Percentiles rank a stretch among this genome's conserved stretches.
Evolutionary conservation across 2,329 filamentous ascomycete genomes (phyloP).

Genomic region (Elsinoe australis): DNA sequence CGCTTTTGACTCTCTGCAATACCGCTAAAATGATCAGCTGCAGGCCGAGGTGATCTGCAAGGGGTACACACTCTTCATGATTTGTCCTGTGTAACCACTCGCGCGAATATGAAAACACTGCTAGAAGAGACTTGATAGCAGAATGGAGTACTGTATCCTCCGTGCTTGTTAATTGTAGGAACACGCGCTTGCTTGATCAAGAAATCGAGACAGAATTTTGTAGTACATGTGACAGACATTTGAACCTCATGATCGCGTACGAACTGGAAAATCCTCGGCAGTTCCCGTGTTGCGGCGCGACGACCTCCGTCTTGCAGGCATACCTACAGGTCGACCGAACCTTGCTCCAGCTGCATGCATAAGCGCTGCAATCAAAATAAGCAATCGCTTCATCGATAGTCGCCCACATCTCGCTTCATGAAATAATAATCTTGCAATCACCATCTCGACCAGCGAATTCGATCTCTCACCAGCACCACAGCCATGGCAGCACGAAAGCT

Average conservation of each 20-base stretch:
- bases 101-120: background rate
- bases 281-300: background rate
- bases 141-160: too few species aligned
- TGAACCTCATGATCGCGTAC: constrained; percentile 12
- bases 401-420: background rate
- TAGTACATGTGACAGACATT: constrained; percentile 12
- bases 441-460: background rate
- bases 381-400: background rate
- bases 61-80: constrained; percentile 36
- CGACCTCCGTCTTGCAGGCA: constrained; percentile 3
- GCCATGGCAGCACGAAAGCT: constrained; percentile 91
- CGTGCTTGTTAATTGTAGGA: background rate
- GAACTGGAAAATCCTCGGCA: constrained; percentile 7
- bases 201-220: background rate
- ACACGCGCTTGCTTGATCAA: constrained; percentile 10
- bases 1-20: constrained; percentile 86
- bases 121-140: background rate
- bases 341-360: constrained; percentile 10
- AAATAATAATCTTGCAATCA: background rate
- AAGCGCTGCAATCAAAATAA: constrained; percentile 13
- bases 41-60: constrained; percentile 15
- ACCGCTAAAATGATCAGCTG: constrained; percentile 55
- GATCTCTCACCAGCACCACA: constrained; percentile 1
- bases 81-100: constrained; percentile 12
- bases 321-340: background rate